phyloP scores from a whole-genome alignment of 192 early-diverging fungal genomes.

The Polychytrium aggregatum region DNA sequence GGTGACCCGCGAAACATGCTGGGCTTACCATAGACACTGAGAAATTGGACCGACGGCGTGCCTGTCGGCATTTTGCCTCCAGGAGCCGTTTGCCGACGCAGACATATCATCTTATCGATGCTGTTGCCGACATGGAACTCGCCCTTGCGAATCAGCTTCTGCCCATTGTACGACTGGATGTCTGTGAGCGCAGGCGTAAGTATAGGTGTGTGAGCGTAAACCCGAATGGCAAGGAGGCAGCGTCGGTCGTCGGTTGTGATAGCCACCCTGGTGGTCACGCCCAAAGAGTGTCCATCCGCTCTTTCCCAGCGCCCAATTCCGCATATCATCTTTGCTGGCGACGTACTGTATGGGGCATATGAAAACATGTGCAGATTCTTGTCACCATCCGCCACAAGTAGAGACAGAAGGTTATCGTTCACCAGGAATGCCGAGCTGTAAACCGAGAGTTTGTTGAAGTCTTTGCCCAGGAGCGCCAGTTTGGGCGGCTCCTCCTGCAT shows the following conservation, averaged over 20 bases:
- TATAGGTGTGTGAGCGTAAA: neutral
- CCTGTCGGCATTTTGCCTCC: too few relatives aligned
- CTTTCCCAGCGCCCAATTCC: too few relatives aligned
- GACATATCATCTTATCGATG: slow-evolving; percentile 53
- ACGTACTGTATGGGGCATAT: slow-evolving; percentile 79
- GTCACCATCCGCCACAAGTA: slow-evolving; percentile 75
- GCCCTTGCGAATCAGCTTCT: slow-evolving; percentile 77
- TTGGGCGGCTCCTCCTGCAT: slow-evolving; percentile 84
- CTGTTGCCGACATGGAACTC: slow-evolving; percentile 78
- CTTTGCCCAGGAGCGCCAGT: slow-evolving; percentile 76
- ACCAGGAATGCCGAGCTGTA: slow-evolving; percentile 66
- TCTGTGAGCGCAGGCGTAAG: slow-evolving; percentile 33
- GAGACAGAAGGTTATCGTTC: slow-evolving; percentile 54
- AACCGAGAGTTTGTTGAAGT: slow-evolving; percentile 68
- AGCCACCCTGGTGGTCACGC: too few relatives aligned
- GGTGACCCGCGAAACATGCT: too few relatives aligned
- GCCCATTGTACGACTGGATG: slow-evolving; percentile 77
- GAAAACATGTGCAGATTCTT: slow-evolving; percentile 71
- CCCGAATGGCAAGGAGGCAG: neutral
- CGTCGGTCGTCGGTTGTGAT: too few relatives aligned
- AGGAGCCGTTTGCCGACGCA: slow-evolving; percentile 26
- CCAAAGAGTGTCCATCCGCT: too few relatives aligned
- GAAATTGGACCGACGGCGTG: too few relatives aligned
- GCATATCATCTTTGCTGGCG: too few relatives aligned
- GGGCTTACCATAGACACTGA: too few relatives aligned